phyloP scores from a whole-genome alignment of 169 alveolate species.

The Toxoplasma gondii region DNA sequence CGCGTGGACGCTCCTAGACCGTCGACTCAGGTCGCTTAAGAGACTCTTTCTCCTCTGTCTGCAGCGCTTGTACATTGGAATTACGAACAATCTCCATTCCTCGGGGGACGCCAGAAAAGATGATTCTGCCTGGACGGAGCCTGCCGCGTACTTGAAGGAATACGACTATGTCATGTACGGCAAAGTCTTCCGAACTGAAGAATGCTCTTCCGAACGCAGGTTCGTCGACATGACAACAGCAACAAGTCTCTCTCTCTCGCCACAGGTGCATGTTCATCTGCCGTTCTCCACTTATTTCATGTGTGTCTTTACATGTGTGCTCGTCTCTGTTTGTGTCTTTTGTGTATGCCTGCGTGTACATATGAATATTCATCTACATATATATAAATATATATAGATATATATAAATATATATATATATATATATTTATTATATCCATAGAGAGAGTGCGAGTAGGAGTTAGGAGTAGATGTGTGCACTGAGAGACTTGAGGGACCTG shows the following conservation, averaged over 20 bases:
- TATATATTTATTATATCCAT: neutral
- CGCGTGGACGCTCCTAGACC: neutral
- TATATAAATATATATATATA: neutral
- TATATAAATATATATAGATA: neutral
- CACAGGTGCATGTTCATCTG: too few species aligned
- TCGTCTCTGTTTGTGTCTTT: neutral
- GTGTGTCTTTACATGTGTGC: too few species aligned
- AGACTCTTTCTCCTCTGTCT: neutral
- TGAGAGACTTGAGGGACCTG: too few species aligned
- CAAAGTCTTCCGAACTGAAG: constrained; percentile 89
- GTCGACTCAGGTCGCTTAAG: too few species aligned
- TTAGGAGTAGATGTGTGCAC: too few species aligned
- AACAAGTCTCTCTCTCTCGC: too few species aligned
- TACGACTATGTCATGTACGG: constrained; percentile 93
- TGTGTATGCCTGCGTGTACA: neutral
- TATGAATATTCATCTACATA: neutral
- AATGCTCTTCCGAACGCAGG: constrained; percentile 90
- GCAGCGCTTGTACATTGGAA: constrained; percentile 25
- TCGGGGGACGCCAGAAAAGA: neutral
- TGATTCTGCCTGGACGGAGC: constrained; percentile 2
- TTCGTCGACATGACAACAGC: constrained; percentile 21
- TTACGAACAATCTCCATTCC: neutral
- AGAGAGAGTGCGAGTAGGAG: too few species aligned
- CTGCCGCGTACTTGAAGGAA: constrained; percentile 75
- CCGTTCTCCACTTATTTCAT: too few species aligned